Evolutionary conservation across 108 stramenopile genomes (phyloP).

Genomic region (Mediolabrus comicus): DNA sequence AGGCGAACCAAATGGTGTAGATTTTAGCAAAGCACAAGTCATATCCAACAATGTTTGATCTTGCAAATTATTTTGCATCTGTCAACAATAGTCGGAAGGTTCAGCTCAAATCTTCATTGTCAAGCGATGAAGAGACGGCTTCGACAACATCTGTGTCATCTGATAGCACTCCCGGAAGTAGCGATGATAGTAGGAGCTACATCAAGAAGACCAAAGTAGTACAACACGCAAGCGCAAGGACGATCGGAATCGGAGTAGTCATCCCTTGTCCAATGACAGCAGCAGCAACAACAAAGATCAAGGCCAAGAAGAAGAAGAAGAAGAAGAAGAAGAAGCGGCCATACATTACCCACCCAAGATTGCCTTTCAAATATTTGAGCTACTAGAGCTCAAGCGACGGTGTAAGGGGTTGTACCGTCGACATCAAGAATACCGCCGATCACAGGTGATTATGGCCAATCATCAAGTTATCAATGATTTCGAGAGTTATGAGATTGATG

Average conservation of each 20-base stretch:
- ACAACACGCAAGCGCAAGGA: neutral
- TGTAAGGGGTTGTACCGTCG: neutral
- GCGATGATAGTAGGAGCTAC: neutral
- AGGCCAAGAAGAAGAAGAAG: neutral
- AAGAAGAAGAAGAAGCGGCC: too few species aligned
- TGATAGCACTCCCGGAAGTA: neutral
- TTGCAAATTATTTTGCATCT: neutral
- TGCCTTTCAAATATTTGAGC: constrained; percentile 4
- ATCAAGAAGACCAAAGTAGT: neutral
- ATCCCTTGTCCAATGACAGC: neutral
- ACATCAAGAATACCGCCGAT: neutral
- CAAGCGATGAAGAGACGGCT: neutral
- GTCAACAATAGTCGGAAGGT: neutral
- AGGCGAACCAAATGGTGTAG: neutral
- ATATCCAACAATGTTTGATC: neutral
- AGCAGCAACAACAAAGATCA: neutral
- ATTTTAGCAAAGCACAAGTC: neutral
- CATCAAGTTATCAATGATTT: neutral
- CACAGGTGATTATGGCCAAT: neutral
- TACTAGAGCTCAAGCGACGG: neutral
- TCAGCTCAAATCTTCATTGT: neutral
- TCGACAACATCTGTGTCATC: neutral
- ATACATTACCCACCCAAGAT: neutral
- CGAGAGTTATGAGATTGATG: neutral
- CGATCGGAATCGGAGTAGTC: neutral